These are phyloP conservation scores for Rhodotorula sp. DNA, from an alignment of 1,284 basidiomycete genomes.

Conservation along the genomic window DNA sequence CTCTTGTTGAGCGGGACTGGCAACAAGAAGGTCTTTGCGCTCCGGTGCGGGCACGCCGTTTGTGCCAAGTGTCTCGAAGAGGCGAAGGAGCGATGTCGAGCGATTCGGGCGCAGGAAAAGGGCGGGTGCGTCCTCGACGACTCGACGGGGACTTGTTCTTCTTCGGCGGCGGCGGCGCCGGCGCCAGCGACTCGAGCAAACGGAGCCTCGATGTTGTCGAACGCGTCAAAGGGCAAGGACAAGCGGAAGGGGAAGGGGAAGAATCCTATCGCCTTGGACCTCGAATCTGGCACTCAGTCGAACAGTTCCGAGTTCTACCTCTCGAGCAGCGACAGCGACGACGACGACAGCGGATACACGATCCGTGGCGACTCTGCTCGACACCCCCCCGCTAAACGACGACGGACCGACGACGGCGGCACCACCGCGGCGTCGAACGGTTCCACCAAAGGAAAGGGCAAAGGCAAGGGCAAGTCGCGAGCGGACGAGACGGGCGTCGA, in stretches of 20 bases:
- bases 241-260: constrained; percentile 5
- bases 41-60: constrained; percentile 36
- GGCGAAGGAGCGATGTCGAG: constrained; percentile 21
- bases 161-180: not conserved
- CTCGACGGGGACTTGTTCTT: not conserved
- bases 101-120: constrained; percentile 15
- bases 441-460: constrained; percentile 1
- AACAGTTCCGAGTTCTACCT: too few species aligned
- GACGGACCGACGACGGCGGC: not conserved
- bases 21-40: constrained; percentile 16
- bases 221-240: constrained; percentile 3
- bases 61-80: constrained; percentile 30
- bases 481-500: constrained; percentile 32
- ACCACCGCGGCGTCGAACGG: not conserved
- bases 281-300: too few species aligned
- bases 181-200: not conserved
- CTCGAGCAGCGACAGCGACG: constrained; percentile 1
- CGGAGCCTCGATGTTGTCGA: not conserved
- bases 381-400: not conserved
- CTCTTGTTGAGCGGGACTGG: constrained; percentile 22
- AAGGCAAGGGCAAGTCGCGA: constrained; percentile 20
- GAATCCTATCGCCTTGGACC: not conserved
- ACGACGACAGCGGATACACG: not conserved
- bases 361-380: not conserved
- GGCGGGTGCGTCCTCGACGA: constrained; percentile 12